phyloP scores from a whole-genome alignment of 306 rosid genomes.

The Cucurbita maxima region DNA sequence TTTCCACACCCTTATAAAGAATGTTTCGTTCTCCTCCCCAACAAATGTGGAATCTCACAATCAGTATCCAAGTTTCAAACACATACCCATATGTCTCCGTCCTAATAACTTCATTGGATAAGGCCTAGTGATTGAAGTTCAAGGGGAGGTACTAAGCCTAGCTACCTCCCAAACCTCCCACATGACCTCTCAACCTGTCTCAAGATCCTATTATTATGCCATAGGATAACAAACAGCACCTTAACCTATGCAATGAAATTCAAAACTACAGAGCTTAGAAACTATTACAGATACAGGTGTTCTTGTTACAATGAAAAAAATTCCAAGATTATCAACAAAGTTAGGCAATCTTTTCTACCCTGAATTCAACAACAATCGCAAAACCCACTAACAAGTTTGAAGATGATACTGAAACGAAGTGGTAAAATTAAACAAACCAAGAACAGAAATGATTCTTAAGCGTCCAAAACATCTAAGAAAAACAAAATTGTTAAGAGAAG shows the following conservation, averaged over 20 bases:
- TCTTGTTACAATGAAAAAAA: not conserved
- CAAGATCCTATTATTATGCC: not conserved
- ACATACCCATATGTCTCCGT: not conserved
- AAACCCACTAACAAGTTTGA: not conserved
- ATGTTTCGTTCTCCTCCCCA: too few species aligned
- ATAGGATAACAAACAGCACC: not conserved
- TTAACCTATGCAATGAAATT: not conserved
- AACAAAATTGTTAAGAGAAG: not conserved
- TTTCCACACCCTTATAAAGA: too few species aligned
- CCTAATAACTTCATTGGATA: too few species aligned
- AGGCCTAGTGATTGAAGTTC: not conserved
- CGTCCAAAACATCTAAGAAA: conserved; percentile 9
- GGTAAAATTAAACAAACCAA: not conserved
- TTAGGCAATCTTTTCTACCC: not conserved
- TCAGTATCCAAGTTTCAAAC: not conserved
- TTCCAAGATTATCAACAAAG: not conserved
- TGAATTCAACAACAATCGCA: not conserved
- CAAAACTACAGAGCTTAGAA: not conserved
- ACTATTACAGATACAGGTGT: not conserved
- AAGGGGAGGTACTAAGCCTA: not conserved
- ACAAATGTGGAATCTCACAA: too few species aligned
- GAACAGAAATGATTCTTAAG: not conserved
- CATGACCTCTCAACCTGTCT: not conserved
- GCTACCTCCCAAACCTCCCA: too few species aligned
- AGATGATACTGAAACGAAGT: not conserved